Evolutionary conservation across 2,329 filamentous ascomycete genomes (phyloP).

Genomic region (Cryphonectria nitschkei): DNA sequence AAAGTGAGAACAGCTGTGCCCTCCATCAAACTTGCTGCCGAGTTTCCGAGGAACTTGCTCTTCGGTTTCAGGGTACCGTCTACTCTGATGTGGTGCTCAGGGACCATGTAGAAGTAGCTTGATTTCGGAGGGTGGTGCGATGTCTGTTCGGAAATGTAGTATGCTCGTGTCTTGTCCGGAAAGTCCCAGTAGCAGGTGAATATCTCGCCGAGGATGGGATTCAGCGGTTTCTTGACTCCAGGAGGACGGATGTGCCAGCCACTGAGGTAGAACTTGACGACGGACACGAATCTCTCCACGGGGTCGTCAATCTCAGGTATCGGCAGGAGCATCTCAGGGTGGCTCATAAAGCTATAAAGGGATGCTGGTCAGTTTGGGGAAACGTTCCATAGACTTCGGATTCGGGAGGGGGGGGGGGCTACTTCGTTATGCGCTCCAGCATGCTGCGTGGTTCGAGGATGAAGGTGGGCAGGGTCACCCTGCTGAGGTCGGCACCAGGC

Average conservation of each 20-base stretch:
- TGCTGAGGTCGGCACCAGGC: slow-evolving; percentile 91
- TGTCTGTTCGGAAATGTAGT: slow-evolving; percentile 97
- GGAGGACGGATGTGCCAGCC: slow-evolving; percentile 99
- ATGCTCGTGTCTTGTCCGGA: slow-evolving; percentile 79
- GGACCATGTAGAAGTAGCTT: slow-evolving; percentile 98
- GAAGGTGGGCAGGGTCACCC: slow-evolving; percentile 94
- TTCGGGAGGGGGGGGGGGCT: slow-evolving; percentile 37
- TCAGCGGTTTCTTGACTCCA: slow-evolving; percentile 97
- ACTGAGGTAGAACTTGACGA: slow-evolving; percentile 97
- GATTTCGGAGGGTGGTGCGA: slow-evolving; percentile 98
- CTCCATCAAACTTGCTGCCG: slow-evolving; percentile 97
- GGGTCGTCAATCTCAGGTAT: slow-evolving; percentile 90
- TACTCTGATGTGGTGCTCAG: slow-evolving; percentile 90
- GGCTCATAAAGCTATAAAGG: slow-evolving; percentile 90
- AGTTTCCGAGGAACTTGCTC: slow-evolving; percentile 95
- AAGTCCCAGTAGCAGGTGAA: slow-evolving; percentile 97
- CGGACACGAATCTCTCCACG: slow-evolving; percentile 84
- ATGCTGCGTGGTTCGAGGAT: slow-evolving; percentile 97
- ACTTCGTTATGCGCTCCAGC: slow-evolving; percentile 99
- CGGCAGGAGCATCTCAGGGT: slow-evolving; percentile 90
- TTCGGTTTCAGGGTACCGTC: slow-evolving; percentile 94
- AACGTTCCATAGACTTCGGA: background rate
- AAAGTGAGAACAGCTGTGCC: slow-evolving; percentile 87
- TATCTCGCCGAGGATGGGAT: slow-evolving; percentile 92
- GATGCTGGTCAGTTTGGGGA: slow-evolving; percentile 15